Conservation (phyloP, 2,329 filamentous ascomycete species). For the Clarireedia paspali region DNA sequence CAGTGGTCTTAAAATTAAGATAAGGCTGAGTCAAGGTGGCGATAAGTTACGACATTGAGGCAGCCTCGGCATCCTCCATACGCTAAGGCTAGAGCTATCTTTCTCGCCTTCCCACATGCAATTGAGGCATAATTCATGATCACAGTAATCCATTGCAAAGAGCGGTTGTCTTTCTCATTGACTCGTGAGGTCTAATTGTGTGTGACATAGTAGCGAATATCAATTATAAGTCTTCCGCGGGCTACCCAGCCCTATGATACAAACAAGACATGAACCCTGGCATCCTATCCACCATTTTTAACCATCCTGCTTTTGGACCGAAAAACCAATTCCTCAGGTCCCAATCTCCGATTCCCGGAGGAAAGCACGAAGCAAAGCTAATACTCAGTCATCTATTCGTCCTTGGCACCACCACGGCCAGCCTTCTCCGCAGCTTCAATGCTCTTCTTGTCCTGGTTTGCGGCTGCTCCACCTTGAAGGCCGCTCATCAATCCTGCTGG, state of each 20-base stretch:
- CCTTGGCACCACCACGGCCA: conserved; percentile 63
- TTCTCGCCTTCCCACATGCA: background rate
- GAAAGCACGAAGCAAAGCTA: background rate
- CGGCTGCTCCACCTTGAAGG: conserved; percentile 56
- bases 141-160: too few relatives aligned
- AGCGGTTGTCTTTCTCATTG: too few relatives aligned
- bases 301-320: background rate
- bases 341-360: background rate
- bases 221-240: background rate
- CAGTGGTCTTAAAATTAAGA: background rate
- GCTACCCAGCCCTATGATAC: conserved; percentile 7
- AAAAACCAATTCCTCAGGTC: background rate
- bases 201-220: background rate
- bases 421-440: conserved; percentile 73
- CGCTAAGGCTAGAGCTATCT: background rate
- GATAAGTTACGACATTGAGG: background rate
- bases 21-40: conserved; percentile 8
- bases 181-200: background rate
- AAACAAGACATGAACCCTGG: conserved; percentile 1
- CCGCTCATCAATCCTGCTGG: conserved; percentile 74
- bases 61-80: background rate
- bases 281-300: conserved; percentile 1
- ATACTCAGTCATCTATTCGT: conserved; percentile 43
- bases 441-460: conserved; percentile 88
- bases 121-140: background rate